Percentiles rank a stretch among this genome's conserved stretches.
These are phyloP conservation scores for Rubus parviflorus DNA, from an alignment of 306 rosid species.

Conservation along the genomic window DNA sequence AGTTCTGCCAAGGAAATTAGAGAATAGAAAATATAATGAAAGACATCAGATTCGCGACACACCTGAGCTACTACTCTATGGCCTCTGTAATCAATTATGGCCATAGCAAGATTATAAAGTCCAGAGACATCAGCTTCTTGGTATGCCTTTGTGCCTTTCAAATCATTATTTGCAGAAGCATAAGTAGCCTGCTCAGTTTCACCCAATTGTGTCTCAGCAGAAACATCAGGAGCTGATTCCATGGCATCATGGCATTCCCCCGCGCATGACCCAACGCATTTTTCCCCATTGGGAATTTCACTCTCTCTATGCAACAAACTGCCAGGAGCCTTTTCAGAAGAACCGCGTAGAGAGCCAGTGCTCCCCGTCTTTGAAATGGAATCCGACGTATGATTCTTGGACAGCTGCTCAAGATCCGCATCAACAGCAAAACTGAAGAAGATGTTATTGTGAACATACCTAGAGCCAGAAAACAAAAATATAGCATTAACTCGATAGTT, in stretches of 20 bases:
- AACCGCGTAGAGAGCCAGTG: constrained; percentile 36
- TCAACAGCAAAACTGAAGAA: constrained; percentile 99
- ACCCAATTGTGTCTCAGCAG: constrained; percentile 64
- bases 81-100: constrained; percentile 94
- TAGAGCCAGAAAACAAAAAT: constrained; percentile 30
- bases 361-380: constrained; percentile 41
- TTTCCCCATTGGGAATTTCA: constrained; percentile 59
- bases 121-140: constrained; percentile 99
- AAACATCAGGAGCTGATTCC: constrained; percentile 46
- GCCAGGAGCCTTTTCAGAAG: constrained; percentile 47
- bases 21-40: not conserved
- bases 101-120: constrained; percentile 94
- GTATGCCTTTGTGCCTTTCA: constrained; percentile 97
- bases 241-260: constrained; percentile 45
- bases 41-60: constrained; percentile 23
- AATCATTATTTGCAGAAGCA: constrained; percentile 99
- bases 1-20: not conserved
- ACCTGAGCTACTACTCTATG: constrained; percentile 99
- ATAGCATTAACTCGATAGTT: constrained; percentile 18
- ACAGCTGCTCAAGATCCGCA: constrained; percentile 90
- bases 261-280: constrained; percentile 35
- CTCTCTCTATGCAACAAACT: constrained; percentile 37
- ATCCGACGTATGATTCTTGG: constrained; percentile 55
- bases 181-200: constrained; percentile 98
- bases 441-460: constrained; percentile 99